These are phyloP conservation scores for Tetradesmus obliquus DNA, from an alignment of 139 green algal genomes.

Conservation along the genomic window DNA sequence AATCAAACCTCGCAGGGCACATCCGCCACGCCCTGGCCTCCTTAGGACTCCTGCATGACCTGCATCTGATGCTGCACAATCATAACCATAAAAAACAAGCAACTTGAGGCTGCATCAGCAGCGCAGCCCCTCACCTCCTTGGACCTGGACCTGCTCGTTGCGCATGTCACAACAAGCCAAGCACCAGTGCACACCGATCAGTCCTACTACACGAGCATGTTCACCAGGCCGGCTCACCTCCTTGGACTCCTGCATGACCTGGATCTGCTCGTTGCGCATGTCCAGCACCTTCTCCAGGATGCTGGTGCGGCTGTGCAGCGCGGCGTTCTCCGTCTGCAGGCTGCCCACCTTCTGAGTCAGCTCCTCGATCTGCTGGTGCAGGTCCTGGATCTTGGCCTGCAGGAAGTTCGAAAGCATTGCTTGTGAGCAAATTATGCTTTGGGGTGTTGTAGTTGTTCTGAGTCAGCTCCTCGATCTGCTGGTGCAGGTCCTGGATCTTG, in stretches of 20 bases:
- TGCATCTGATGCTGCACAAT: too few species aligned
- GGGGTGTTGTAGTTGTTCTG: constrained; percentile 20
- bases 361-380: constrained; percentile 77
- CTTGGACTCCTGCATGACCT: constrained; percentile 79
- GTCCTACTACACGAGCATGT: too few species aligned
- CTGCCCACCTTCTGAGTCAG: constrained; percentile 61
- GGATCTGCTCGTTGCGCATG: constrained; percentile 78
- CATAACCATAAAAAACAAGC: too few species aligned
- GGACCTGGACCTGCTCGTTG: too few species aligned
- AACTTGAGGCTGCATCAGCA: too few species aligned
- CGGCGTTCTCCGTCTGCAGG: constrained; percentile 69
- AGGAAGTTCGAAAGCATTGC: not conserved
- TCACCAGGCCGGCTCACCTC: constrained; percentile 50
- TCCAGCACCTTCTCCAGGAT: constrained; percentile 76
- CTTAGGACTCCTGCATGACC: too few species aligned
- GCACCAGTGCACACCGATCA: too few species aligned
- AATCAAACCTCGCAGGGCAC: too few species aligned
- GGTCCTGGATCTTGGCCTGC: constrained; percentile 70
- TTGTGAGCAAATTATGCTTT: not conserved
- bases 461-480: constrained; percentile 72
- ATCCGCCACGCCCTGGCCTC: too few species aligned
- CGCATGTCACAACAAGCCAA: too few species aligned
- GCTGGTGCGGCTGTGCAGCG: constrained; percentile 64
- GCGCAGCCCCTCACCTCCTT: too few species aligned
- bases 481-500: constrained; percentile 71